A percentile compares a stretch with the other conserved stretches of the same genome.
These are phyloP conservation scores for Ophiostoma ulmi DNA, from an alignment of 2,329 filamentous ascomycete genomes.

Conservation along the genomic window DNA sequence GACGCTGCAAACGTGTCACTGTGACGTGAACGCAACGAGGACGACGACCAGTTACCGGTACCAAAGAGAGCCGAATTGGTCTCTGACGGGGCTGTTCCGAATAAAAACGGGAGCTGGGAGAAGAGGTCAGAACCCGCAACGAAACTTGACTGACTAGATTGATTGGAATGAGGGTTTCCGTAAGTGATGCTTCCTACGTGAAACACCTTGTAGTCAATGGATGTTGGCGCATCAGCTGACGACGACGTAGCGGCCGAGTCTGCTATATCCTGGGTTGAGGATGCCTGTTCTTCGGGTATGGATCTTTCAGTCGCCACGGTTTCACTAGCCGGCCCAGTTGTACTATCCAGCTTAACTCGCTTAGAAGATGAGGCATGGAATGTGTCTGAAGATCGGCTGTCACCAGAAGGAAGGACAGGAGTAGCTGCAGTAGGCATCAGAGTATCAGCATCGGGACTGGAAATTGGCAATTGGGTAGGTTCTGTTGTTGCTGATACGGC, in stretches of 20 bases:
- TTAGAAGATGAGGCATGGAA: not conserved
- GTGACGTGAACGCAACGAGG: not conserved
- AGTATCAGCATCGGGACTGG: not conserved
- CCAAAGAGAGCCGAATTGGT: constrained; percentile 6
- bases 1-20: not conserved
- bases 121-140: not conserved
- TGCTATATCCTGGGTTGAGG: not conserved
- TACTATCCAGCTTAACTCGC: not conserved
- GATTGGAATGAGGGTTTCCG: not conserved
- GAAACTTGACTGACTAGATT: not conserved
- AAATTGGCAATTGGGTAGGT: not conserved
- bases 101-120: not conserved
- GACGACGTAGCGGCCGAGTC: not conserved
- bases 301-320: not conserved
- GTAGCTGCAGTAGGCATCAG: not conserved
- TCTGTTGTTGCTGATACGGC: not conserved
- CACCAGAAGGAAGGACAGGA: not conserved
- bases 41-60: constrained; percentile 13
- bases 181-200: not conserved
- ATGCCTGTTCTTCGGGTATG: not conserved
- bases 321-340: not conserved
- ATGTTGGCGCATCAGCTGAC: not conserved
- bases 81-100: not conserved
- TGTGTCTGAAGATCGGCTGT: not conserved
- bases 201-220: constrained; percentile 8